Base-by-base conservation (phyloP, 2,329 filamentous ascomycete species). In the Colletotrichum cereale region DNA sequence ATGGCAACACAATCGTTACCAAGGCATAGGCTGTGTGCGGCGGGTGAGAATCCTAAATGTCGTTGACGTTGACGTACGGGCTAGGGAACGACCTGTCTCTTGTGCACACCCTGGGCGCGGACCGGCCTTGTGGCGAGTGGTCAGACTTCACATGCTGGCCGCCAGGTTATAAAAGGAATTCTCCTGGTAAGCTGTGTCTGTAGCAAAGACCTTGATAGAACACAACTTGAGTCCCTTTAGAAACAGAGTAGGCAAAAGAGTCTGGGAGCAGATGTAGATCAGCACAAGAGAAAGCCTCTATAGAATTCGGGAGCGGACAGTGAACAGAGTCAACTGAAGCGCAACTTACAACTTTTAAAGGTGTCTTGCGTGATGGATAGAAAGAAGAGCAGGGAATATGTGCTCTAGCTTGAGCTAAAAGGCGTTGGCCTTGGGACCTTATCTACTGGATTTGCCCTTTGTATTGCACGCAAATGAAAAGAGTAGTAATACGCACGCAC, bases 1-100 rank as follows among this genome's bases (percentile, higher is more conserved):
- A 77, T 31, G 71, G 75, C 12, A 66, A 77, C 14, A 75, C 77
- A 2, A 74, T 74, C 48, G 61, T 77, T 40, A 75, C 71, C 67
- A 82, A 82, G 73, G 75, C 76, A 60, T 82, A 69, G 60, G 26
- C 34, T 48, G 57, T n/a, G n/a, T 38, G 36, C 36, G 10, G 36
- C 36, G 14, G 36, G 24, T 40, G 36, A 57, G 12, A 50, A 36
- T 26, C 34, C 44, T 21, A 24, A n/a, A 16, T 5, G 31, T n/a
- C 18, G 53, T 24, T 56, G 53, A 21, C 21, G 18, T n/a, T 8
- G 10, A 24, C 5, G 12, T 6, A 16, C 7, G 21, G 52, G 29
- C 29, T 21, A 44, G 10, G 44, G 44, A 12, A 47, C 5, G n/a
- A 12, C n/a, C 42, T 11, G 3, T 21, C 52, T 56, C 12, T 36